Conservation (phyloP, 495 filamentous ascomycete genomes). For the Evansstolkia leycettana region DNA sequence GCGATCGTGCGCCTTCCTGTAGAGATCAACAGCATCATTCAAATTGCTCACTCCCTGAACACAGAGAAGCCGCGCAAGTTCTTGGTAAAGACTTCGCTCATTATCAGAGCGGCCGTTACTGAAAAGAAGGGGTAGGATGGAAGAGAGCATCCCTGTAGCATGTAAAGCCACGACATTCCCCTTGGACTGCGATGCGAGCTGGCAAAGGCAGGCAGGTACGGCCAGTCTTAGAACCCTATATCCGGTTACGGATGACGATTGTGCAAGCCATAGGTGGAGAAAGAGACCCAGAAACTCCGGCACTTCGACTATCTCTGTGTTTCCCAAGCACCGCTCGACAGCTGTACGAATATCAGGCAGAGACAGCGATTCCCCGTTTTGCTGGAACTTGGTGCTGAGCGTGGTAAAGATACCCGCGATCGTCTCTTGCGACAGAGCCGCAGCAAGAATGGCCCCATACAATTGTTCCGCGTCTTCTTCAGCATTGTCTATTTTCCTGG, state of each 20-base stretch:
- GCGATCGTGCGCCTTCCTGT: slow-evolving; percentile 51
- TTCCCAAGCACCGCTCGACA: slow-evolving; percentile 24
- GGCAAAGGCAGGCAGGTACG: slow-evolving; percentile 27
- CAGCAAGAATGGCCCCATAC: slow-evolving; percentile 75
- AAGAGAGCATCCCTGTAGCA: slow-evolving; percentile 60
- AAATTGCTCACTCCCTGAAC: slow-evolving; percentile 56
- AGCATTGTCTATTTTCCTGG: slow-evolving; percentile 34
- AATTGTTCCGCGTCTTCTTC: slow-evolving; percentile 59
- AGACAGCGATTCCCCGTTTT: slow-evolving; percentile 3
- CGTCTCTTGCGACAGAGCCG: slow-evolving; percentile 66
- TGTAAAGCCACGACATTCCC: slow-evolving; percentile 70
- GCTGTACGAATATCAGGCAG: slow-evolving; percentile 14
- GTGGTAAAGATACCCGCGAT: slow-evolving; percentile 35
- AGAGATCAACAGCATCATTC: slow-evolving; percentile 66
- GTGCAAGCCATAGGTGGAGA: slow-evolving; percentile 28
- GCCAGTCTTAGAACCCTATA: slow-evolving; percentile 19
- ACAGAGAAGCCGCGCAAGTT: slow-evolving; percentile 26
- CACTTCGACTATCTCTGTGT: slow-evolving; percentile 30
- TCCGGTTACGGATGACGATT: slow-evolving; percentile 14
- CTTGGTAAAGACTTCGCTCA: slow-evolving; percentile 46
- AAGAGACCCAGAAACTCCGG: slow-evolving; percentile 28
- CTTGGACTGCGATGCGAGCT: slow-evolving; percentile 44
- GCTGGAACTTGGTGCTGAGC: slow-evolving; percentile 16
- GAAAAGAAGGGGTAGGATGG: slow-evolving; percentile 59
- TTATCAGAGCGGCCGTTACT: slow-evolving; percentile 26